phyloP scores from a whole-genome alignment of 2,329 filamentous ascomycete genomes.

The Trichoderma sp. region DNA sequence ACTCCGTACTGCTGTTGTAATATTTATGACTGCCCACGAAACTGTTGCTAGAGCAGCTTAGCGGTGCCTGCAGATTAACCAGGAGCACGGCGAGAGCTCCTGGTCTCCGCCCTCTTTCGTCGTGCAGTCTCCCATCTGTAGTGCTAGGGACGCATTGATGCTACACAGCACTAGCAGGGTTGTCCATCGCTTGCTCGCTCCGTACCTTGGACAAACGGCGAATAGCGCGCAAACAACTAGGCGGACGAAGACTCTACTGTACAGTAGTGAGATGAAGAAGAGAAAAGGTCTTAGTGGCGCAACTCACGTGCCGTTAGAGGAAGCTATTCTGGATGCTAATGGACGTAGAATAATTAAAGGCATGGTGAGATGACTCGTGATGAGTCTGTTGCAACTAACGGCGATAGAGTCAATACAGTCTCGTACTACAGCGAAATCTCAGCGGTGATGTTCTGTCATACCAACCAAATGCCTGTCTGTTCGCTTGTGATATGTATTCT shows the following conservation, averaged over 20 bases:
- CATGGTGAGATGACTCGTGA: background rate
- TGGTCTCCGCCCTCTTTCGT: conserved; percentile 9
- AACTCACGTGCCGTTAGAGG: background rate
- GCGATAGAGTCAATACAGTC: background rate
- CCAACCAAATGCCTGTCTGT: background rate
- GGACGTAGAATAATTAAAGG: background rate
- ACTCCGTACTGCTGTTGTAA: background rate
- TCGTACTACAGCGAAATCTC: background rate
- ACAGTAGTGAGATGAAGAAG: background rate
- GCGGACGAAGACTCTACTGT: background rate
- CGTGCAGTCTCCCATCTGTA: conserved; percentile 16
- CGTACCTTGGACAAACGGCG: background rate
- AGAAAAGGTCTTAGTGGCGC: background rate
- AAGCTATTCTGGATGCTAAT: background rate
- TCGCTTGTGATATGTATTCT: background rate
- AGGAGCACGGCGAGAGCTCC: conserved; percentile 9
- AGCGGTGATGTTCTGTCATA: background rate
- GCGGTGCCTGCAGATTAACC: background rate
- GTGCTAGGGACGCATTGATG: background rate
- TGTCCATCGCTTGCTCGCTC: background rate
- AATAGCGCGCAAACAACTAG: background rate
- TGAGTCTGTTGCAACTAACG: background rate
- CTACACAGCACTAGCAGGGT: conserved; percentile 16
- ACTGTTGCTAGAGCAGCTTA: background rate
- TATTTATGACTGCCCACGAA: background rate